Conservation (phyloP, 768 basidiomycete species). For the Saitozyma podzolica region DNA sequence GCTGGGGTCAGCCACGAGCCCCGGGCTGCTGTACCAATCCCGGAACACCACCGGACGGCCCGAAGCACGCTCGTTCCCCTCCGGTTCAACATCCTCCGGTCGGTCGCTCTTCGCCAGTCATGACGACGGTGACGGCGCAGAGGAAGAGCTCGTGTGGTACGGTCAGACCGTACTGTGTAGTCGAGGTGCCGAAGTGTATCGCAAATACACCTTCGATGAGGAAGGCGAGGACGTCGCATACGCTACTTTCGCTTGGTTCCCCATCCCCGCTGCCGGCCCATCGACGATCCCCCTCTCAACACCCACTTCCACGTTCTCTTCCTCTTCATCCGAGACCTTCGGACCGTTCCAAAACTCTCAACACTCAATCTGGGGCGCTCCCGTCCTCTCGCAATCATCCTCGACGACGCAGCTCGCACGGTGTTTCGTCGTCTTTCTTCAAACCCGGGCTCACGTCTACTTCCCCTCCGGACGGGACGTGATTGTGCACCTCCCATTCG, state of each 20-base stretch:
- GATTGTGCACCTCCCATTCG: conserved; percentile 44
- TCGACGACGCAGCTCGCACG: conserved; percentile 12
- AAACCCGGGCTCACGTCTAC: conserved; percentile 39
- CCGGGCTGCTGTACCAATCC: neutral
- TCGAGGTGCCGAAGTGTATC: conserved; percentile 35
- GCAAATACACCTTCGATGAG: conserved; percentile 43
- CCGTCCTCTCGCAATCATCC: conserved; percentile 6
- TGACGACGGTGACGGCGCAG: conserved; percentile 6
- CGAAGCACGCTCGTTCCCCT: neutral
- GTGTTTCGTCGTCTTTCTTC: conserved; percentile 47
- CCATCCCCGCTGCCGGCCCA: neutral
- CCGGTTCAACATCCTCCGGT: neutral
- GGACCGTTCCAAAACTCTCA: conserved; percentile 31
- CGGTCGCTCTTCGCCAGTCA: neutral
- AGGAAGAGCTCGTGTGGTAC: conserved; percentile 51
- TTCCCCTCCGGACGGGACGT: conserved; percentile 43
- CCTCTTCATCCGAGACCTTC: conserved; percentile 15
- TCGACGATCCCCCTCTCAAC: neutral
- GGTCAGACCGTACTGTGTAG: conserved; percentile 46
- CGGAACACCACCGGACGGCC: neutral
- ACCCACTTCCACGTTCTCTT: neutral
- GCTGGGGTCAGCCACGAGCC: conserved; percentile 4
- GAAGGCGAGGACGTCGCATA: conserved; percentile 37
- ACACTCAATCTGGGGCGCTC: conserved; percentile 10
- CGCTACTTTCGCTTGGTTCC: conserved; percentile 48